Conservation (phyloP, 257 asterid genomes). For the Nicotiana attenuata region DNA sequence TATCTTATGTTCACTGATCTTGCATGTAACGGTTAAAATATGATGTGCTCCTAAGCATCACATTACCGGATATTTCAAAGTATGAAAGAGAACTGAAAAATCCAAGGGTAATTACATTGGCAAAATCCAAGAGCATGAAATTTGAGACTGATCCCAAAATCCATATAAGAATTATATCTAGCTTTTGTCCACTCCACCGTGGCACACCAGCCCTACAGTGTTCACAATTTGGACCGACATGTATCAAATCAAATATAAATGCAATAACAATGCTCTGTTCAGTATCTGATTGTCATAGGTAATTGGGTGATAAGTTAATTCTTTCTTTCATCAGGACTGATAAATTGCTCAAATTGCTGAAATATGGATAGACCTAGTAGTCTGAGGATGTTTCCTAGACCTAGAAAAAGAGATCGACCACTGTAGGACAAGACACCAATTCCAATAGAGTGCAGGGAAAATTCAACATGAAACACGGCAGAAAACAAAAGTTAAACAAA, state of each 20-base stretch:
- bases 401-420: not conserved
- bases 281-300: not conserved
- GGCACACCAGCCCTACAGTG: not conserved
- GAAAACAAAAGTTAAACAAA: not conserved
- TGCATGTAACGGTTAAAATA: no score
- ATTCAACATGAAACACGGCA: not conserved
- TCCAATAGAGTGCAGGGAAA: no score
- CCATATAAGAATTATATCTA: not conserved
- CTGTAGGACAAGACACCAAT: not conserved
- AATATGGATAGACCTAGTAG: not conserved
- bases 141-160: not conserved
- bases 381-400: not conserved
- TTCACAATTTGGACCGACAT: no score
- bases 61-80: not conserved
- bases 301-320: not conserved
- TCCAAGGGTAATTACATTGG: not conserved
- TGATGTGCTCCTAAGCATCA: not conserved
- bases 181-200: not conserved
- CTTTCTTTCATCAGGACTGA: not conserved
- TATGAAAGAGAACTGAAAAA: not conserved
- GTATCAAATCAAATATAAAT: not conserved
- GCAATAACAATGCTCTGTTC: not conserved
- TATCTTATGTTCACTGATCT: no score
- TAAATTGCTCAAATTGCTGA: not conserved
- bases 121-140: not conserved